Percentiles rank a stretch among this genome's conserved stretches.
phyloP scores from a whole-genome alignment of 176 grass and related monocot genomes.

The Bolboschoenus planiculmis region DNA sequence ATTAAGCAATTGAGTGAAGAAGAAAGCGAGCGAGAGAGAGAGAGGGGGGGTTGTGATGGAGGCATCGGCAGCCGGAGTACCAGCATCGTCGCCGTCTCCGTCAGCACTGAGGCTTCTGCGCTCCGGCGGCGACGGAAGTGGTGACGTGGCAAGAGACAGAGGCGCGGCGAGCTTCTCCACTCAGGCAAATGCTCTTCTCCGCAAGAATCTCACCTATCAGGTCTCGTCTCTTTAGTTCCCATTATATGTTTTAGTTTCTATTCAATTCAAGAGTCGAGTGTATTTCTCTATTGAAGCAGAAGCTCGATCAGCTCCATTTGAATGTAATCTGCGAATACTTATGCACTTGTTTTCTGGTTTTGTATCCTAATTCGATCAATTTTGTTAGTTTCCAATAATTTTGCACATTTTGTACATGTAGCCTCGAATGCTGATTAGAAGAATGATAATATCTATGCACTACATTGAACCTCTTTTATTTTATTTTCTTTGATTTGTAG shows the following conservation, averaged over 20 bases:
- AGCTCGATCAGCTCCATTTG: background rate
- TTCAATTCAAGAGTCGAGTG: background rate
- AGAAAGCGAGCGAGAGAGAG: background rate
- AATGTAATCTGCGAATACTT: background rate
- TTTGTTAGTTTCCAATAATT: background rate
- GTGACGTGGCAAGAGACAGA: background rate
- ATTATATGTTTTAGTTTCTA: background rate
- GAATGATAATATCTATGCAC: background rate
- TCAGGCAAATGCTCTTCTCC: slow-evolving; percentile 92
- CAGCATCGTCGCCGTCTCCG: background rate
- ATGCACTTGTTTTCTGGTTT: background rate
- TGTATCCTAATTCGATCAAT: background rate
- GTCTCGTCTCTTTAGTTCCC: slow-evolving; percentile 16
- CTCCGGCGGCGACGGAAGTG: background rate
- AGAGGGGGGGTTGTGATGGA: background rate
- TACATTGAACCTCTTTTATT: background rate
- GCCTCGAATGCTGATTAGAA: background rate
- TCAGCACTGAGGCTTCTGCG: background rate
- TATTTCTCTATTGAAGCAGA: background rate
- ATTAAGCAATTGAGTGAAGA: background rate
- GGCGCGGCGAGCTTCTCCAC: slow-evolving; percentile 50
- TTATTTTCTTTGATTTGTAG: background rate
- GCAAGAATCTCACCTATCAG: slow-evolving; percentile 98
- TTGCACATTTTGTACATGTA: background rate
- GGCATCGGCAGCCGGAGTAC: background rate